Base-by-base conservation (phyloP, 805 yeast species). In the Barnettozyma wickerhamii region DNA sequence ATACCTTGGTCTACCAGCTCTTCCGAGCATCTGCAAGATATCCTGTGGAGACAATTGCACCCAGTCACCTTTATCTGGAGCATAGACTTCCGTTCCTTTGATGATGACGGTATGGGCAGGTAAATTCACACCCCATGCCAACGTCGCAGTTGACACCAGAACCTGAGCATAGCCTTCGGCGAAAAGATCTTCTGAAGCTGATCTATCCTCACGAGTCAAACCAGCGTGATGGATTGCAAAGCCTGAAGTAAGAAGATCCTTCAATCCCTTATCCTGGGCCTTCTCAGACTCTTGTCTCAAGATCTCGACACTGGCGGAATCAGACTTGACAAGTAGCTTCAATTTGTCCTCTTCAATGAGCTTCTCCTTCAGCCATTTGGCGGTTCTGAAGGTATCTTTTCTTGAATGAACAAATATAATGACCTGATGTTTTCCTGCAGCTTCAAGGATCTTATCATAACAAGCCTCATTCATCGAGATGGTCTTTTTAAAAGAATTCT, bases 1-100 rank as follows among this genome's bases (percentile, higher is more conserved):
- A 63, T 84, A 93, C 39, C 96, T 72, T 0, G 99, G 99, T 62
- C 99, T 75, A 51, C 98, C 98, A 15, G 98, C 98, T 67, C 98
- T 78, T 28, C 98, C 98, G n/a, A 91, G 69, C 98, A 91, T 91
- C 64, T 91, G 99, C 9, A 91, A 62, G 29, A 91, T 83, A 63
- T 93, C 98, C 54, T 91, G 99, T 0, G 97, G 95, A 0, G 95
- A 82, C n/a, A 91, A 65, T 55, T 86, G 93, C 2, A 79, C 79
- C 97, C 98, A 91, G 6, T 75, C 65, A 40, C 97, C 95, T 47
- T 75, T 77, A 48, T 84, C 93, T 0, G 99, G 97, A 5, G 93
- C 84, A 54, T 95, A 93, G 0, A 89, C 81, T 54, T 87, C 95
- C 0, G 99, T 91, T 0, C 98, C 98, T 55, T 87, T 87, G 47